A percentile compares a stretch with the other conserved stretches of the same genome.
phyloP scores from a whole-genome alignment of 2,329 filamentous ascomycete species.

The Stagonosporopsis cucurbitacearum region DNA sequence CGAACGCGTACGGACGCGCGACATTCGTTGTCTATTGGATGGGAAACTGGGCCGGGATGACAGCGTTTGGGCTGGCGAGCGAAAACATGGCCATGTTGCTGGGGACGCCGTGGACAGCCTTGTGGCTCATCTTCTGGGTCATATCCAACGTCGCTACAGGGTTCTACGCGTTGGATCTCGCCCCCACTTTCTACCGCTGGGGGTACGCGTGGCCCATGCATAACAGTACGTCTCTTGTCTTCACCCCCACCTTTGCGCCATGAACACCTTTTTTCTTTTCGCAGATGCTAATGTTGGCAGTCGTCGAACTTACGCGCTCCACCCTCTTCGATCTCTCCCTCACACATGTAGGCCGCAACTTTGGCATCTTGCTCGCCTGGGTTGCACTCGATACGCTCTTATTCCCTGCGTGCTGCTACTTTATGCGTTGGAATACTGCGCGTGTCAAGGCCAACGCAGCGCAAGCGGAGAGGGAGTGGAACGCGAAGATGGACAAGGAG shows the following conservation, averaged over 20 bases:
- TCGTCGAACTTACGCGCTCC: conserved; percentile 65
- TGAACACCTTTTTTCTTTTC: no score
- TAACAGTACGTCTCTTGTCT: conserved; percentile 52
- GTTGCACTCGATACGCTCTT: conserved; percentile 58
- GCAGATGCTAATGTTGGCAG: conserved; percentile 25
- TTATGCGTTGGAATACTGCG: conserved; percentile 51
- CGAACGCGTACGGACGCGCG: conserved; percentile 62
- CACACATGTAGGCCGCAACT: conserved; percentile 64
- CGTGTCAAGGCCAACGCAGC: conserved; percentile 33
- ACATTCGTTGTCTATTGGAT: conserved; percentile 70
- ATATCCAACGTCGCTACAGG: conserved; percentile 68
- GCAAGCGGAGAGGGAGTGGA: conserved; percentile 32
- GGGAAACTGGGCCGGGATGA: conserved; percentile 68
- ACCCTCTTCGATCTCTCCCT: conserved; percentile 65
- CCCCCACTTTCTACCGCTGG: conserved; percentile 65
- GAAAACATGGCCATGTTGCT: conserved; percentile 71
- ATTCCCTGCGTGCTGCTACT: conserved; percentile 59
- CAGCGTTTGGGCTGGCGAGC: conserved; percentile 66
- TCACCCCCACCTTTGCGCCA: no score
- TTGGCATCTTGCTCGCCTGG: conserved; percentile 67
- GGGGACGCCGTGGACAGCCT: conserved; percentile 64
- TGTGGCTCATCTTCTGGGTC: conserved; percentile 73
- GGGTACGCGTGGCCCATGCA: conserved; percentile 70
- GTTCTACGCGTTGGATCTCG: conserved; percentile 65
- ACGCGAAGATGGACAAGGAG: conserved; percentile 40